A percentile compares a stretch with the other conserved stretches of the same genome.
These are phyloP conservation scores for Ustilago cynodontis DNA, from an alignment of 1,284 basidiomycete genomes.

Conservation along the genomic window DNA sequence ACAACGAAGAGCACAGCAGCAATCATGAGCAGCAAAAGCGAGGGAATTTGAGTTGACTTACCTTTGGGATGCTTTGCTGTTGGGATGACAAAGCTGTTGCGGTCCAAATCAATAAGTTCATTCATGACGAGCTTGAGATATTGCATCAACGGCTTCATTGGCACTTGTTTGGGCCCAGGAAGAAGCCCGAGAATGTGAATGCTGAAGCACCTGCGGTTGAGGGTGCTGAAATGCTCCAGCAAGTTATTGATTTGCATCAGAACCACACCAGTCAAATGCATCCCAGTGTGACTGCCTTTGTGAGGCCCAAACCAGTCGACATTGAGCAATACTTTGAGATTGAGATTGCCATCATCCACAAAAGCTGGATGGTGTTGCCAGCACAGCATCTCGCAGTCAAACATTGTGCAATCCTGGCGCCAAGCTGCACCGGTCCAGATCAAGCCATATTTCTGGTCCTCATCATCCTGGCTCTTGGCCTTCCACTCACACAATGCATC, in stretches of 20 bases:
- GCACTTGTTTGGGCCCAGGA: not conserved
- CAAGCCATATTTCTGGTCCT: not conserved
- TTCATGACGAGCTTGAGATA: not conserved
- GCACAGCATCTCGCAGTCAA: slow-evolving; percentile 1
- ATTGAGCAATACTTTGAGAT: slow-evolving; percentile 9
- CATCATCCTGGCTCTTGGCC: not conserved
- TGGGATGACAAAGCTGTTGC: not conserved
- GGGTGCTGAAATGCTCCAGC: slow-evolving; percentile 2
- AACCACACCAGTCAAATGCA: not conserved
- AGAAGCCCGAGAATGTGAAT: not conserved
- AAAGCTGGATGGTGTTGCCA: not conserved
- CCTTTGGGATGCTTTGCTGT: slow-evolving; percentile 6
- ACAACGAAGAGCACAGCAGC: not conserved
- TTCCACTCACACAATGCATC: not conserved
- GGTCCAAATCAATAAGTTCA: not conserved
- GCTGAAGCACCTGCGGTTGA: not conserved
- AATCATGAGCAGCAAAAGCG: not conserved
- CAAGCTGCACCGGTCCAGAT: slow-evolving; percentile 2
- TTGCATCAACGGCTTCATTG: not conserved
- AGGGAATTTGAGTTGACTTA: not conserved
- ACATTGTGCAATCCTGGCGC: not conserved
- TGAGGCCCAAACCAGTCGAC: slow-evolving; percentile 6
- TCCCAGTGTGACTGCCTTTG: not conserved
- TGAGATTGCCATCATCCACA: slow-evolving; percentile 5
- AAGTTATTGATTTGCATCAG: not conserved